Conservation (phyloP, 2,329 filamentous ascomycete genomes). For the Hymenoscyphus albidus region DNA sequence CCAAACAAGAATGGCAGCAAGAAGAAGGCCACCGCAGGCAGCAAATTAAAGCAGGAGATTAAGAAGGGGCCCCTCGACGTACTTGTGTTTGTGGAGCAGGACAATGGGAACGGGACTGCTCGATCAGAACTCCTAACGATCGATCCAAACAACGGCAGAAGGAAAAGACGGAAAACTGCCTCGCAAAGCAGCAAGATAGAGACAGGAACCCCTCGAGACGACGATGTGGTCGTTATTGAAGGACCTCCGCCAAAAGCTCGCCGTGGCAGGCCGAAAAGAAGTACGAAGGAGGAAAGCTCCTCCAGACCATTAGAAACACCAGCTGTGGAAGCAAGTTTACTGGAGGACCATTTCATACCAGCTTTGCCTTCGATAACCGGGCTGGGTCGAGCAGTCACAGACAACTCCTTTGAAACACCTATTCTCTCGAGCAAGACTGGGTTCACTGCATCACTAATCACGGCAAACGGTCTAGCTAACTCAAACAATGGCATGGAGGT, state of each 20-base stretch:
- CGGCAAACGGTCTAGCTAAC: not conserved
- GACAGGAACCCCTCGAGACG: not conserved
- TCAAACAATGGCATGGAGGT: not conserved
- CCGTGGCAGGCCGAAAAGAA: not conserved
- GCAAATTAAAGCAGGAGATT: not conserved
- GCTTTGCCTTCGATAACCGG: not conserved
- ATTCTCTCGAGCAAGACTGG: not conserved
- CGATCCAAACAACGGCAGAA: slow-evolving; percentile 34
- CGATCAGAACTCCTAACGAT: slow-evolving; percentile 30
- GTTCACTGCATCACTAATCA: not conserved
- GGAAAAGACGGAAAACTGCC: slow-evolving; percentile 45
- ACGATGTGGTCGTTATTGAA: slow-evolving; percentile 2
- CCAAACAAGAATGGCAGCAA: slow-evolving; percentile 23
- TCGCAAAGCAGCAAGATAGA: slow-evolving; percentile 25
- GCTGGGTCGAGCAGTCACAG: not conserved
- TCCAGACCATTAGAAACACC: not conserved
- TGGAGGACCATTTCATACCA: not conserved
- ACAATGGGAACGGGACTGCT: not conserved
- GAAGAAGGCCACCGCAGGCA: not conserved
- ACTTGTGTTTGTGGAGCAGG: not conserved
- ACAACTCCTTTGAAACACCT: not conserved
- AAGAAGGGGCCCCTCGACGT: not conserved
- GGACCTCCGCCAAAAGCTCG: not conserved
- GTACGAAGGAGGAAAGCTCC: not conserved
- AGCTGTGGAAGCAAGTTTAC: not conserved